Evolutionary conservation across 164 flowering plant species (phyloP), one percentile per base, ranked within the genome.

Genomic region (Liriodendron chinense): DNA sequence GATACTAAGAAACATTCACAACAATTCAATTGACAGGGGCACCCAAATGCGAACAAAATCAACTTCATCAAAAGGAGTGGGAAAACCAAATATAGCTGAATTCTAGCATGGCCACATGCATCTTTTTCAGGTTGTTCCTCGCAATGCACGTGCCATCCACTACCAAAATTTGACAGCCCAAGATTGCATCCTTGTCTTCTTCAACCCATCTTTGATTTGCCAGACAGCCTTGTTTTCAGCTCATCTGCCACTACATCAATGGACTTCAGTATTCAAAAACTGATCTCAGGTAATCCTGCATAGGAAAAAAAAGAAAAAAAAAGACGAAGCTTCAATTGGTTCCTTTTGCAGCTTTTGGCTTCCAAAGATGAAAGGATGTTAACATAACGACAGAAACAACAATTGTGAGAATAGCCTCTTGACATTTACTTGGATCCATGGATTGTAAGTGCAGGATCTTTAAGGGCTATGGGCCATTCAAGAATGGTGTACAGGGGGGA

Each of bases 211-310:
- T 78, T 82, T 61, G 87, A 61, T 80, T 77, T 74, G 77, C 77
- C 65, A 4, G 79, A 71, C 57, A 95, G 93, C 76, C 86, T 92
- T 69, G 88, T 88, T 81, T 64, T 90, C 76, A 94, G 88, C 71
- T 92, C 95, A 20, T 75, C 90, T 0, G 95, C 98, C 71, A 94
- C 98, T 68, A 97, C 95, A 83, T 92, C 97, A 72, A 94, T 89
- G 86, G 92, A 94, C 81, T 91, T 89, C 94, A 25, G 98, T 94
- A 74, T 88, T 94, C 86, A 94, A 83, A 84, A 92, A 94, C 8
- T 81, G 80, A 69, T 86, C 87, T 83, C 94, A 82, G 20, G 87
- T 23, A 65, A 89, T 69, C 87, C 98, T 93, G 79, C 77, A 82
- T 48, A 73, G 12, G 13, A 10, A 9, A 59, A 61, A 43, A 6